phyloP scores from a whole-genome alignment of 2,329 filamentous ascomycete genomes.

The Ambrosiella beaveri region DNA sequence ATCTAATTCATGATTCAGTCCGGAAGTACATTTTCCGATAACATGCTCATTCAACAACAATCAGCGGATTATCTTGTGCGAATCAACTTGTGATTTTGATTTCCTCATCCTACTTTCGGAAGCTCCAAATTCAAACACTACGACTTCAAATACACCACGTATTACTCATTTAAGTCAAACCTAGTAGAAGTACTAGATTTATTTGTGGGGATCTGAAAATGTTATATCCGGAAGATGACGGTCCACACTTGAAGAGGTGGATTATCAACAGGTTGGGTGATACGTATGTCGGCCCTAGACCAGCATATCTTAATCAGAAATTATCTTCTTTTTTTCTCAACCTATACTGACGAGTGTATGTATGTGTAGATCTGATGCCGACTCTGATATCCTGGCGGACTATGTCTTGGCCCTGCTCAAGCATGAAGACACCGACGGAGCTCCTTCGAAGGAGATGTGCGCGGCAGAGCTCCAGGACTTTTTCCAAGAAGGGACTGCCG shows the following conservation, averaged over 20 bases:
- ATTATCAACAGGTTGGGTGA: conserved; percentile 61
- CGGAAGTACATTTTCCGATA: too few relatives aligned
- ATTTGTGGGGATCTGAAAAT: conserved; percentile 21
- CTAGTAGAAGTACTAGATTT: not conserved
- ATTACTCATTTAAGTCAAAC: too few relatives aligned
- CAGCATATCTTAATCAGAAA: not conserved
- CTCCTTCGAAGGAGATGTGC: conserved; percentile 49
- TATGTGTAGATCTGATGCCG: conserved; percentile 51
- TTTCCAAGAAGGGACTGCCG: conserved; percentile 38
- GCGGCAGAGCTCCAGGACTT: conserved; percentile 61
- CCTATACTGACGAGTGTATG: not conserved
- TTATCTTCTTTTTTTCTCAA: not conserved
- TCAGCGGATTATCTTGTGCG: too few relatives aligned
- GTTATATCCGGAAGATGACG: conserved; percentile 46
- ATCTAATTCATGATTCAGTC: too few relatives aligned
- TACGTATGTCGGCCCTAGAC: conserved; percentile 35
- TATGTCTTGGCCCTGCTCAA: conserved; percentile 65
- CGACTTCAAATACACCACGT: too few relatives aligned
- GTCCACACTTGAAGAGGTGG: conserved; percentile 53
- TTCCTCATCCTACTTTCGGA: too few relatives aligned
- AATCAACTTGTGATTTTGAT: too few relatives aligned
- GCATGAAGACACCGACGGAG: conserved; percentile 44
- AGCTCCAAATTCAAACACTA: too few relatives aligned
- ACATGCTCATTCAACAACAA: too few relatives aligned
- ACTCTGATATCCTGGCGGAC: conserved; percentile 66